Percentiles rank a stretch among this genome's conserved stretches.
Evolutionary conservation across 2,329 filamentous ascomycete genomes (phyloP).

Genomic region (Cladophialophora bantiana): DNA sequence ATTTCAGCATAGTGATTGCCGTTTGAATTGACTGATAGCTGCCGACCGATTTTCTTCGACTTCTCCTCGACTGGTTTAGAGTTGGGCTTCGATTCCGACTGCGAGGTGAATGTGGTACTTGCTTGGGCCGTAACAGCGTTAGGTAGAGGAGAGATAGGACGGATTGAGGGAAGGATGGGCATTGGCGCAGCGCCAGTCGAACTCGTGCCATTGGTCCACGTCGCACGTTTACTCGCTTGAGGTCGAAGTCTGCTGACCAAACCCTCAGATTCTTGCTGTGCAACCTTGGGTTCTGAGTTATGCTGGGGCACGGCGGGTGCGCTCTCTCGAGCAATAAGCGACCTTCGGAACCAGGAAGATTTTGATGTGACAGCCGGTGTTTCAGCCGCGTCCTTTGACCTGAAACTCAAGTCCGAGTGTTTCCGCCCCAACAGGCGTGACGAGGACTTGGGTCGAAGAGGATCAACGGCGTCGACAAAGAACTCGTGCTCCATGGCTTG

Average conservation of each 20-base stretch:
- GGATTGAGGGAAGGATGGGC: conserved; percentile 92
- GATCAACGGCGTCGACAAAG: conserved; percentile 90
- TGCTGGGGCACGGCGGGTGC: conserved; percentile 64
- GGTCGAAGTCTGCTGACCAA: conserved; percentile 62
- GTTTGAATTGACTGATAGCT: conserved; percentile 89
- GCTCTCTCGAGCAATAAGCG: conserved; percentile 80
- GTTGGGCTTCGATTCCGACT: conserved; percentile 46
- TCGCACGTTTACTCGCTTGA: conserved; percentile 78
- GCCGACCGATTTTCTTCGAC: conserved; percentile 90
- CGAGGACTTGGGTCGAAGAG: conserved; percentile 88
- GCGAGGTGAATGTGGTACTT: conserved; percentile 67
- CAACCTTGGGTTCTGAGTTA: conserved; percentile 48
- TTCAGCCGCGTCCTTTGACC: conserved; percentile 69
- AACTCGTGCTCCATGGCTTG: conserved; percentile 97
- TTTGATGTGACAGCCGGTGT: conserved; percentile 72
- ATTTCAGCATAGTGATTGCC: conserved; percentile 92
- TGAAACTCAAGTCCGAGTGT: conserved; percentile 79
- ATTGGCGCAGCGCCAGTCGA: conserved; percentile 83
- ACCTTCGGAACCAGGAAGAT: conserved; percentile 96
- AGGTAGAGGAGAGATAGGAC: conserved; percentile 94
- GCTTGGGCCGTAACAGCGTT: conserved; percentile 91
- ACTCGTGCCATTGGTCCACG: conserved; percentile 80
- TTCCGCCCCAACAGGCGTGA: conserved; percentile 87
- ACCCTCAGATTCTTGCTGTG: conserved; percentile 52
- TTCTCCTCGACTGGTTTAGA: conserved; percentile 64